Percentiles rank a stretch among this genome's conserved stretches.
Conservation (phyloP, 2,329 filamentous ascomycete species). For the Elsinoe batatas region DNA sequence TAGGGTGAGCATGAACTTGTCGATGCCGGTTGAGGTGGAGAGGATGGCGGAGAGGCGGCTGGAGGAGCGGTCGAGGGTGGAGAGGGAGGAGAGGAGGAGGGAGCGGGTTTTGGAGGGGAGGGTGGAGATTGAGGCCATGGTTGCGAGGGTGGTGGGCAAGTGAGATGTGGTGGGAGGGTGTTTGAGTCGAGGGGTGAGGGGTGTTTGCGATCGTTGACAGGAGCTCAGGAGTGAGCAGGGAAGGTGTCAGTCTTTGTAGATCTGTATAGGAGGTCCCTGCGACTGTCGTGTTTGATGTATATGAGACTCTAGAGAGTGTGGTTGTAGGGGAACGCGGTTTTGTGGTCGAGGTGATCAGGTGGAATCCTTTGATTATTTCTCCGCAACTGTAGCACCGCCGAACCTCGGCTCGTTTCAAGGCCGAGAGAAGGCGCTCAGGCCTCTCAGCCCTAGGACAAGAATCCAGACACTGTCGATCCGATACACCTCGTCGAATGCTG, state of each 20-base stretch:
- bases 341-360: not conserved
- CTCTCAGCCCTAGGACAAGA: too few relatives aligned
- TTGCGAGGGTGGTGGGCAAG: not conserved
- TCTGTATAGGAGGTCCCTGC: constrained; percentile 1
- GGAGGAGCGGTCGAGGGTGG: constrained; percentile 7
- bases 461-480: too few relatives aligned
- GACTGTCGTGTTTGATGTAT: constrained; percentile 4
- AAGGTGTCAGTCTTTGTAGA: not conserved
- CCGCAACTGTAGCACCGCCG: not conserved
- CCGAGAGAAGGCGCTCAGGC: not conserved
- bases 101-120: not conserved
- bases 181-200: not conserved
- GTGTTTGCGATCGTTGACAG: not conserved
- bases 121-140: constrained; percentile 8
- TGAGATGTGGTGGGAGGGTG: not conserved
- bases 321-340: not conserved
- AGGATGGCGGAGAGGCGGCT: constrained; percentile 29
- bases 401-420: constrained; percentile 1
- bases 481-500: too few relatives aligned
- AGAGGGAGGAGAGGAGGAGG: not conserved
- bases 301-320: not conserved
- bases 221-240: not conserved
- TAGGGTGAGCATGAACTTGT: constrained; percentile 34
- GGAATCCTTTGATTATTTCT: constrained; percentile 8
- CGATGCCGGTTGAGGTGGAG: constrained; percentile 31